Evolutionary conservation across 1,284 basidiomycete species (phyloP).

Genomic region (Ceratobasidium sp.): DNA sequence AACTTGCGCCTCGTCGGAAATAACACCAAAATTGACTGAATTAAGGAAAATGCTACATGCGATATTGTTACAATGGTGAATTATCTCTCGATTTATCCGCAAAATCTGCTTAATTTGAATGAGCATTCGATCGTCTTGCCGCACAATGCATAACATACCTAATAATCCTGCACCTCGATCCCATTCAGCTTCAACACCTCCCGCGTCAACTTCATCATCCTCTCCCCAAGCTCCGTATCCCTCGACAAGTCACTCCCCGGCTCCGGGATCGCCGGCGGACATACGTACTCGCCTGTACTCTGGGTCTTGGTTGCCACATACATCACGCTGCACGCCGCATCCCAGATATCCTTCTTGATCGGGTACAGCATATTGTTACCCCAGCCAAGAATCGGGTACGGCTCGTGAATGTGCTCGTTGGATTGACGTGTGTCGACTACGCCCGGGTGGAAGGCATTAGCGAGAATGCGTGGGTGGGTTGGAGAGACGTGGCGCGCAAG

Average conservation of each 20-base stretch:
- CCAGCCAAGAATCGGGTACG: slow-evolving; percentile 28
- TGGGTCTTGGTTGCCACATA: slow-evolving; percentile 22
- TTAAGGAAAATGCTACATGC: no score
- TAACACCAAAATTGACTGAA: no score
- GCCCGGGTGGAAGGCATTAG: slow-evolving; percentile 36
- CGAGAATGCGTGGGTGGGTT: slow-evolving; percentile 22
- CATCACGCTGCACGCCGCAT: slow-evolving; percentile 36
- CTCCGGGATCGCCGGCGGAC: slow-evolving; percentile 39
- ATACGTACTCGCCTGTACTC: slow-evolving; percentile 35
- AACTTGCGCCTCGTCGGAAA: no score
- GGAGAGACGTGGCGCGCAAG: slow-evolving; percentile 36
- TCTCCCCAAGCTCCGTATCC: slow-evolving; percentile 17
- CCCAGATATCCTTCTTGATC: slow-evolving; percentile 43
- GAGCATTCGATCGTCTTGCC: no score
- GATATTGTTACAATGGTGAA: no score
- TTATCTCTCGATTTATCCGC: no score
- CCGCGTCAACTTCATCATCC: slow-evolving; percentile 31
- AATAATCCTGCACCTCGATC: slow-evolving; percentile 20
- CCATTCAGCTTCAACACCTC: slow-evolving; percentile 27
- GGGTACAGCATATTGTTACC: slow-evolving; percentile 30
- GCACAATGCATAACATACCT: neutral
- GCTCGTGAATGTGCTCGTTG: slow-evolving; percentile 38
- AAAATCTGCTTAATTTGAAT: no score
- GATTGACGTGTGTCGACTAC: slow-evolving; percentile 39
- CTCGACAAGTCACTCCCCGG: slow-evolving; percentile 22